Percentiles rank a stretch among this genome's conserved stretches.
Evolutionary conservation across 768 basidiomycete genomes (phyloP).

Genomic region (Termitomyces sp.): DNA sequence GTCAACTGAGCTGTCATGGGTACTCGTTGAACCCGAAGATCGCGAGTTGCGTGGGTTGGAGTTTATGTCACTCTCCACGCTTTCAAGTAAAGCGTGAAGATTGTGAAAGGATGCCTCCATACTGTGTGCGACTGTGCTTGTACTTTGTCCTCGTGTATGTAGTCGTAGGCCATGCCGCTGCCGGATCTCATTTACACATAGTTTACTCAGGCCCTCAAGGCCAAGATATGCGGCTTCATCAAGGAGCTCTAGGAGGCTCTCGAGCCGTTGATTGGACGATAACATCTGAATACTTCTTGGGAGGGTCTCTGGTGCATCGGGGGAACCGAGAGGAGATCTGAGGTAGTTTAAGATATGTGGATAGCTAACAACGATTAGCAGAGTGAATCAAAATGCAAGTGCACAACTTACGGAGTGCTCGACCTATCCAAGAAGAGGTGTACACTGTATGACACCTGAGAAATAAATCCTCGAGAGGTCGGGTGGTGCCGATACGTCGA

Average conservation of each 20-base stretch:
- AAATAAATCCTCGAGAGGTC: constrained; percentile 48
- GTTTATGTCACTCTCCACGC: constrained; percentile 30
- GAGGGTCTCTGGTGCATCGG: constrained; percentile 44
- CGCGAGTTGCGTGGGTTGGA: constrained; percentile 12
- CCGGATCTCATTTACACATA: constrained; percentile 66
- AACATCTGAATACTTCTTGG: constrained; percentile 55
- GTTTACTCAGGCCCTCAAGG: constrained; percentile 53
- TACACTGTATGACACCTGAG: constrained; percentile 39
- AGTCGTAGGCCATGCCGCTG: constrained; percentile 37
- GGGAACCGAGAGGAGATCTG: constrained; percentile 43
- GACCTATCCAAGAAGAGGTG: constrained; percentile 79
- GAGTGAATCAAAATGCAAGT: neutral
- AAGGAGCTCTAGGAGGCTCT: constrained; percentile 65
- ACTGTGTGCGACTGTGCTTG: constrained; percentile 36
- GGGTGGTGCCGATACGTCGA: constrained; percentile 60
- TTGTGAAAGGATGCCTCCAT: constrained; percentile 52
- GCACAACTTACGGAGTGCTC: constrained; percentile 64
- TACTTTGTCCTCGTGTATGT: constrained; percentile 36
- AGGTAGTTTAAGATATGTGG: constrained; percentile 67
- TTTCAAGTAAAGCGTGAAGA: constrained; percentile 56
- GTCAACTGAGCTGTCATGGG: constrained; percentile 11
- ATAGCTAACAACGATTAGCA: constrained; percentile 41
- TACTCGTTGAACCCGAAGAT: constrained; percentile 14
- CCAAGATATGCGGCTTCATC: constrained; percentile 78
- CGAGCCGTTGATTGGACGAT: constrained; percentile 43